Evolutionary conservation across 352 stramenopile species (phyloP).

Genomic region (Phytophthora vignae): DNA sequence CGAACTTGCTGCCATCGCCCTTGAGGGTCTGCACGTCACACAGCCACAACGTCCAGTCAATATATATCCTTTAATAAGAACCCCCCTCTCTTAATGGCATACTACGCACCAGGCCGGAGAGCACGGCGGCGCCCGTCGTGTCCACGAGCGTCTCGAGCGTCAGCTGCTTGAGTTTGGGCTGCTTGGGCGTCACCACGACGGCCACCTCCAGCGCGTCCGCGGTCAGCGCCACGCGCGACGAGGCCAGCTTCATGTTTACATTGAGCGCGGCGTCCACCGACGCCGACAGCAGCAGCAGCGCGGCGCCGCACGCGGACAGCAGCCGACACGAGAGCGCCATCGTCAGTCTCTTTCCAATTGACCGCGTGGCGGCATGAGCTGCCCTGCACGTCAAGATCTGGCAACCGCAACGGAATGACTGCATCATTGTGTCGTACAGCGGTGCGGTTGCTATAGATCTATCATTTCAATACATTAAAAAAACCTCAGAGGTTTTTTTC

Average conservation of each 20-base stretch:
- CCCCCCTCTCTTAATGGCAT: too few species aligned
- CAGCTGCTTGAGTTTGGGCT: constrained; percentile 62
- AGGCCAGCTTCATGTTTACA: constrained; percentile 53
- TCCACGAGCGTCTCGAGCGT: constrained; percentile 78
- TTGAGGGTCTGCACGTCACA: constrained; percentile 54
- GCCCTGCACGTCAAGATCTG: constrained; percentile 16
- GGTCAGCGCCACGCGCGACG: constrained; percentile 58
- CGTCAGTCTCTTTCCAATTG: constrained; percentile 35
- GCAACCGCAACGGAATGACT: constrained; percentile 11
- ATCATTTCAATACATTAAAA: constrained; percentile 10
- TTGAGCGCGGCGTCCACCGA: constrained; percentile 40
- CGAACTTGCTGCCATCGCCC: constrained; percentile 70
- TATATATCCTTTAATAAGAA: neutral
- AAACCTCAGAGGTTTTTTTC: constrained; percentile 18
- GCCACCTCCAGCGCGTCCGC: constrained; percentile 54
- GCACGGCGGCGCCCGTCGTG: constrained; percentile 61
- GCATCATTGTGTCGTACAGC: neutral
- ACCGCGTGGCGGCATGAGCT: constrained; percentile 30
- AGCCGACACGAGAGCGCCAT: constrained; percentile 36
- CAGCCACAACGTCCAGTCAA: neutral
- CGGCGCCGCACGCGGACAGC: constrained; percentile 31
- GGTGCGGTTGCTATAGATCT: too few species aligned
- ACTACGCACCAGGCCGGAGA: constrained; percentile 63
- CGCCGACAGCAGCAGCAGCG: constrained; percentile 37
- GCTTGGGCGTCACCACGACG: constrained; percentile 61